Evolutionary conservation across 2,329 filamentous ascomycete species (phyloP).

Genomic region (Fusarium torulosum): DNA sequence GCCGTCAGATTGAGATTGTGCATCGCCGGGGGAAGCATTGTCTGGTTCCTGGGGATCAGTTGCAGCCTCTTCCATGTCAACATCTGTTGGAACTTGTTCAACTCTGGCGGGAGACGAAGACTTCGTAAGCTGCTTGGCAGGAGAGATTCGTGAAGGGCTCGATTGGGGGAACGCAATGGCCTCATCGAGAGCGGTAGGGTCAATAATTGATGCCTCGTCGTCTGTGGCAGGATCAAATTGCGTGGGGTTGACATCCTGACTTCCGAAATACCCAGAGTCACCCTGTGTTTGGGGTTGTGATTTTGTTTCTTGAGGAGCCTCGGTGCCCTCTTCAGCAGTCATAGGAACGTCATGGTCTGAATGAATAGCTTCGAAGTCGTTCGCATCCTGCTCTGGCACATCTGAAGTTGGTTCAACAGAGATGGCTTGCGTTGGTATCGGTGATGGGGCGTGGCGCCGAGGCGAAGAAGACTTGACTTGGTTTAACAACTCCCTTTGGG

Average conservation of each 20-base stretch:
- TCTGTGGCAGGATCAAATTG: conserved; percentile 43
- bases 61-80: conserved; percentile 28
- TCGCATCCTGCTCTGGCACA: conserved; percentile 12
- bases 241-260: conserved; percentile 59
- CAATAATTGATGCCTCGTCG: conserved; percentile 37
- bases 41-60: conserved; percentile 24
- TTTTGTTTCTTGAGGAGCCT: conserved; percentile 8
- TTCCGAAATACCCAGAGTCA: conserved; percentile 81
- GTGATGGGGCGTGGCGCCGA: conserved; percentile 51
- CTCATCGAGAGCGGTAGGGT: conserved; percentile 34
- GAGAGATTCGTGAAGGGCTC: conserved; percentile 42
- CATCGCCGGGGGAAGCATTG: conserved; percentile 56
- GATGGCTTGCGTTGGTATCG: conserved; percentile 44
- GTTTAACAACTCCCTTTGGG: conserved; percentile 59
- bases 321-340: conserved; percentile 6
- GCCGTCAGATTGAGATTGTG: conserved; percentile 73
- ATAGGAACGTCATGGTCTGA: conserved; percentile 31
- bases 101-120: conserved; percentile 54
- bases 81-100: neutral
- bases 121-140: conserved; percentile 5
- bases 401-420: conserved; percentile 15
- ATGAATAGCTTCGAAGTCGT: conserved; percentile 14
- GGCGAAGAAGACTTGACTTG: conserved; percentile 53
- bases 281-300: conserved; percentile 45
- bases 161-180: conserved; percentile 36